These are phyloP conservation scores for Vinca minor DNA, from an alignment of 257 asterid genomes.

Conservation along the genomic window DNA sequence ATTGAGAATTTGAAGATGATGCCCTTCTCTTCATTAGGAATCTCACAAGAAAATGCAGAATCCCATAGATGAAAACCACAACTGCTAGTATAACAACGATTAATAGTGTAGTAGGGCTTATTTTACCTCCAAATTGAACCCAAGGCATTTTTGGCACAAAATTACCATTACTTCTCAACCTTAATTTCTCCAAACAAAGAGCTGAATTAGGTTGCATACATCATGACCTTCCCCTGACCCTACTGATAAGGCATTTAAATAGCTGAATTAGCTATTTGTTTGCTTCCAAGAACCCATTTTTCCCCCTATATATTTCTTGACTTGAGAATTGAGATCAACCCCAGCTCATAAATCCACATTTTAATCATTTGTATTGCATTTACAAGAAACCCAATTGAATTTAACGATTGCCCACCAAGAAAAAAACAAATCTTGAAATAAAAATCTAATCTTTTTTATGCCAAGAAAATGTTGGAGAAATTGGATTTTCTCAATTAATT, in stretches of 20 bases:
- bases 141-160: conserved; percentile 44
- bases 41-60: conserved; percentile 52
- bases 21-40: conserved; percentile 45
- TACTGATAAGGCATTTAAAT: no score
- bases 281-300: conserved; percentile 13
- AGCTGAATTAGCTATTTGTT: not conserved
- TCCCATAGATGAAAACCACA: conserved; percentile 49
- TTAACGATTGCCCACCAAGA: conserved; percentile 9
- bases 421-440: conserved; percentile 16
- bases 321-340: conserved; percentile 10
- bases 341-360: conserved; percentile 23
- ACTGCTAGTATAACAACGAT: conserved; percentile 45
- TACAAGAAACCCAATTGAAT: conserved; percentile 29
- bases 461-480: no score
- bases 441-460: no score
- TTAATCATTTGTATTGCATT: conserved; percentile 13
- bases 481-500: no score
- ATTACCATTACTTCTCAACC: conserved; percentile 21
- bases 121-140: conserved; percentile 55
- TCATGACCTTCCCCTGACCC: no score
- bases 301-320: no score
- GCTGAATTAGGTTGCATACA: no score
- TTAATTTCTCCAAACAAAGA: conserved; percentile 5
- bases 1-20: conserved; percentile 23
- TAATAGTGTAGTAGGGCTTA: conserved; percentile 54